These are phyloP conservation scores for Auricularia sp. DNA, from an alignment of 768 basidiomycete genomes.

Conservation along the genomic window DNA sequence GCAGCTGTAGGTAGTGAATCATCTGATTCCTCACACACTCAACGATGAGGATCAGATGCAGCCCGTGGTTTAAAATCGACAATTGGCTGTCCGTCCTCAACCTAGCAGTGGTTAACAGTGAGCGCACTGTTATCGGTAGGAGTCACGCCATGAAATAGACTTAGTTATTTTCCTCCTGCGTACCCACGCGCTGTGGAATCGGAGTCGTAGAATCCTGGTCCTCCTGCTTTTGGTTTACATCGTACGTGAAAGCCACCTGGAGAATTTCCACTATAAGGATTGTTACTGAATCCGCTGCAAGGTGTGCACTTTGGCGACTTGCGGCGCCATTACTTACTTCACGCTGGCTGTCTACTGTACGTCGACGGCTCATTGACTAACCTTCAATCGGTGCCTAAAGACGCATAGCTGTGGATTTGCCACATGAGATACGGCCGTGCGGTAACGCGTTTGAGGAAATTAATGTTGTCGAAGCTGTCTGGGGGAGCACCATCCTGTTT, in stretches of 20 bases:
- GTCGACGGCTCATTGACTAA: background rate
- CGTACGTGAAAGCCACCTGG: background rate
- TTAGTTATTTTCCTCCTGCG: background rate
- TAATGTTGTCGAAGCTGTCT: background rate
- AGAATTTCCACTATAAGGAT: background rate
- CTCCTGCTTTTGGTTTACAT: background rate
- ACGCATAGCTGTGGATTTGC: background rate
- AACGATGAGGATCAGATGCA: background rate
- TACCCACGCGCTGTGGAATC: background rate
- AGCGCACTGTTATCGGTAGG: background rate
- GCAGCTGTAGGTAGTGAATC: no score
- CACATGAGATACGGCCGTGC: background rate
- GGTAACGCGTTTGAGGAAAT: background rate
- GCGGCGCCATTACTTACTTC: background rate
- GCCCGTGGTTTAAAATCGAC: background rate
- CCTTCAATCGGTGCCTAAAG: background rate
- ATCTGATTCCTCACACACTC: no score
- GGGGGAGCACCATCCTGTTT: background rate
- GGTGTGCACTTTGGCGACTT: background rate
- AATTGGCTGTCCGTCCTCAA: background rate
- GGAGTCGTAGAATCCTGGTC: background rate
- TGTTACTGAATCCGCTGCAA: background rate
- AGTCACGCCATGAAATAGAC: no score
- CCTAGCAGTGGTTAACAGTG: background rate
- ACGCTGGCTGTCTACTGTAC: background rate